Conservation (phyloP, 192 early-diverging fungal species). For the Obelidium mucronatum region DNA sequence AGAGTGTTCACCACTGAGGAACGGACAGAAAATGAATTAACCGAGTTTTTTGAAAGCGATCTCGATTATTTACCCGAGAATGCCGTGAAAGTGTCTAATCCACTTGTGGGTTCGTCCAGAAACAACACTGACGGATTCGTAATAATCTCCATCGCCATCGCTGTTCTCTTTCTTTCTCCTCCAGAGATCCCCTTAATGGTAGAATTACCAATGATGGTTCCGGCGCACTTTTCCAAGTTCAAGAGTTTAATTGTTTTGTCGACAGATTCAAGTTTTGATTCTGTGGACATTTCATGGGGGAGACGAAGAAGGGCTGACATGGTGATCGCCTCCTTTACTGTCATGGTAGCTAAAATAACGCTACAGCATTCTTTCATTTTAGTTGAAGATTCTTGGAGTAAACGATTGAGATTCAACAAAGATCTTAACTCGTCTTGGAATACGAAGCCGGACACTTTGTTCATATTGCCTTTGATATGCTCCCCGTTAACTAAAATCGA, state of each 20-base stretch:
- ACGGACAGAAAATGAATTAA: not conserved
- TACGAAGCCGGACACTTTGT: constrained; percentile 61
- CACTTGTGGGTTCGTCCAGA: constrained; percentile 75
- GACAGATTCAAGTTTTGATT: constrained; percentile 51
- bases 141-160: constrained; percentile 77
- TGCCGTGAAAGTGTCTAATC: constrained; percentile 67
- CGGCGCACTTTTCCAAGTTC: constrained; percentile 68
- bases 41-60: not conserved
- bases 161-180: constrained; percentile 75
- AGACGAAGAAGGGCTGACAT: constrained; percentile 67
- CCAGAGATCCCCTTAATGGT: constrained; percentile 76
- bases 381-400: not conserved
- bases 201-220: constrained; percentile 71
- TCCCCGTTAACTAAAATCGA: constrained; percentile 69
- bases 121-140: constrained; percentile 68
- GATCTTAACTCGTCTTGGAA: constrained; percentile 59
- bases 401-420: not conserved
- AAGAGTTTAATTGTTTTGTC: constrained; percentile 66
- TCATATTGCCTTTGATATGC: constrained; percentile 54
- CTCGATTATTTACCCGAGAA: constrained; percentile 34
- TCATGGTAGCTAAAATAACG: constrained; percentile 67
- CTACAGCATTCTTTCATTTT: not conserved
- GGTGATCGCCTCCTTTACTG: constrained; percentile 80
- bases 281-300: constrained; percentile 49
- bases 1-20: constrained; percentile 53